These are phyloP conservation scores for Lachnellula cervina DNA, from an alignment of 2,329 filamentous ascomycete genomes.

Conservation along the genomic window DNA sequence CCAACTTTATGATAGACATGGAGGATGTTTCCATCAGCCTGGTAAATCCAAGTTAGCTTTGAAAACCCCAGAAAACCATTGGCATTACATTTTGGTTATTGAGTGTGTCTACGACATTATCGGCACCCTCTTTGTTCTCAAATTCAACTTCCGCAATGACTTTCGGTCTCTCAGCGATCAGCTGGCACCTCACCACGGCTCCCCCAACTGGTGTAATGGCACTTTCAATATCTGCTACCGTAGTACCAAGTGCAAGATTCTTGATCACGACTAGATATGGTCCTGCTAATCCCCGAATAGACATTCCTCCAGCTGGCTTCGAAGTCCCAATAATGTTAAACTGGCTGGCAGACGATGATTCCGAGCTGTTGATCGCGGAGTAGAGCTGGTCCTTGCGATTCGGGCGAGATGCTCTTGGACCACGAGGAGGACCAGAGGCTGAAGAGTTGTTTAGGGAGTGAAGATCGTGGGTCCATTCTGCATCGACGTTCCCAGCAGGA, in stretches of 20 bases:
- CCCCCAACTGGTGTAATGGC: conserved; percentile 74
- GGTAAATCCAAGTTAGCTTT: conserved; percentile 2
- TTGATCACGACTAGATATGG: conserved; percentile 70
- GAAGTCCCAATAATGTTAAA: conserved; percentile 33
- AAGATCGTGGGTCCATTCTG: conserved; percentile 68
- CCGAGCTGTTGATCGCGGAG: conserved; percentile 23
- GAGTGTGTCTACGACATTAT: conserved; percentile 70
- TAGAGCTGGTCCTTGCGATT: conserved; percentile 27
- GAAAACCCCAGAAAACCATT: neutral
- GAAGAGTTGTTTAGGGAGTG: conserved; percentile 45
- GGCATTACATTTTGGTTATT: conserved; percentile 68
- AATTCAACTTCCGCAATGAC: conserved; percentile 77
- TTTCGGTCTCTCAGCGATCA: conserved; percentile 63
- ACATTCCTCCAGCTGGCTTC: conserved; percentile 48
- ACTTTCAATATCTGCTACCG: conserved; percentile 75
- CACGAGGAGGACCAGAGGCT: conserved; percentile 34
- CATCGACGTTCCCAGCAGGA: conserved; percentile 52
- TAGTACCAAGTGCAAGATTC: conserved; percentile 79
- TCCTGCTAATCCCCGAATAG: conserved; percentile 68
- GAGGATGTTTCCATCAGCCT: conserved; percentile 71
- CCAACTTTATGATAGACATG: conserved; percentile 66
- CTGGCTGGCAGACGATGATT: conserved; percentile 30
- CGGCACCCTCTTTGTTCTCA: conserved; percentile 64
- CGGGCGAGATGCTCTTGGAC: conserved; percentile 22
- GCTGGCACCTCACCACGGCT: conserved; percentile 59